Base-by-base conservation (phyloP, 371 early-diverging fungal species). In the Catenaria anguillulae region DNA sequence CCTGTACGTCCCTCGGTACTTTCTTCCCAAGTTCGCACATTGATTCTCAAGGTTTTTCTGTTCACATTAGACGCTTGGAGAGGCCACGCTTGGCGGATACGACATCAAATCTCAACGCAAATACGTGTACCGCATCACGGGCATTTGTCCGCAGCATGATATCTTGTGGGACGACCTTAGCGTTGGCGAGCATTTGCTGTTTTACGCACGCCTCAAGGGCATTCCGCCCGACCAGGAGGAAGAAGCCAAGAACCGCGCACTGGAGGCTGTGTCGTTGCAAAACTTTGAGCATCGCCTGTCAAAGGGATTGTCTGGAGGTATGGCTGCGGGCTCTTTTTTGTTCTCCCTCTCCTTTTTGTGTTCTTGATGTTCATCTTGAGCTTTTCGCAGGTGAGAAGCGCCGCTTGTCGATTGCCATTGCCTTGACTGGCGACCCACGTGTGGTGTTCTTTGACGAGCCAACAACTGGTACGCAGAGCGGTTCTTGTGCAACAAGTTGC, bases 101-200 rank as follows among this genome's bases (percentile, higher is more conserved):
- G 74, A 84, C 67, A 72, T 83, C 62, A 64, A 63, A 23, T 77
- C 74, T 4, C 65, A 85, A 48, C 74, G 72, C 60, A 70, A 72
- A 35, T 69, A 77, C n/a, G 84, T 88, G 5, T 85, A 82, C 66
- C 64, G 72, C 24, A 72, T 71, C 63, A 83, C 84, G 63, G 88
- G 87, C 26, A 74, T 86, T 34, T 88, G 86, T 61, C 86, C 88
- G 33, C 86, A 76, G 70, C 80, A 82, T 59, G 85, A 84, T 62
- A 84, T 85, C 66, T 72, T 88, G 5, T 88, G 87, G 86, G 82
- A 80, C 31, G 86, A 86, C 56, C 65, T 88, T 45, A 84, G 86
- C 6, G 81, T 84, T 2, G 75, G 68, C 10, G 88, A 87, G 68
- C 86, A 88, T 66, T 67, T 87, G 23, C 74, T 77, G 40, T 40